Base-by-base conservation (phyloP, 768 basidiomycete genomes). In the Russula brevipes region DNA sequence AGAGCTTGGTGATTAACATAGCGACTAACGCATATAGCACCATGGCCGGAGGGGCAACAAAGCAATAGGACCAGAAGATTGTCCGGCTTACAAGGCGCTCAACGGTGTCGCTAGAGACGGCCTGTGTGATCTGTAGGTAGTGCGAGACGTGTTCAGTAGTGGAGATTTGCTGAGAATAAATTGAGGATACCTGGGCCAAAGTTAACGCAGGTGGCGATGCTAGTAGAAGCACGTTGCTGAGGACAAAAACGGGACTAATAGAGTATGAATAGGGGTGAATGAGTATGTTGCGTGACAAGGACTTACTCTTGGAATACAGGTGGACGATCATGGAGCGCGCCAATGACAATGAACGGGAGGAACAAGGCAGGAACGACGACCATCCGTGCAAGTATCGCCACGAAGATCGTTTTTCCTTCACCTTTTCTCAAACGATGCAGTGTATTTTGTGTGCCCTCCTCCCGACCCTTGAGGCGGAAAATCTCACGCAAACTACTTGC, bases 31-130 rank as follows among this genome's bases (percentile, higher is more conserved):
- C 89, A 70, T 86, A 88, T 17, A 78, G 70, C 59, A 94, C 85
- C 58, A 86, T 91, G n/a, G 88, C 80, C 2, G 91, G 89, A 2
- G 94, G 94, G 0, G 94, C 95, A 60, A 94, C 77, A 39, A 93
- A 76, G 68, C 91, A 94, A 71, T 96, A 98, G 2, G 88, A 82
- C 92, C 93, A 94, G 72, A 94, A 94, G 63, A 98, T 91, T 0
- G 95, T 98, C 57, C 91, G 82, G 63, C 86, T 88, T 72, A 97
- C 89, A 41, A 98, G 80, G 1, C 93, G 80, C 76, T 98, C 96
- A 71, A 98, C 98, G 0, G 91, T 86, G 69, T 91, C 91, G 3
- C 91, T 90, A 0, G 78, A 87, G 2, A 87, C 89, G 70, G 89
- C 87, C 72, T 92, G 89, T 0, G 93, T 92, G 69, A 94, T 91